Evolutionary conservation across 495 filamentous ascomycete genomes (phyloP), one percentile per base, ranked within the genome.

Genomic region (Penicillium odoratum): DNA sequence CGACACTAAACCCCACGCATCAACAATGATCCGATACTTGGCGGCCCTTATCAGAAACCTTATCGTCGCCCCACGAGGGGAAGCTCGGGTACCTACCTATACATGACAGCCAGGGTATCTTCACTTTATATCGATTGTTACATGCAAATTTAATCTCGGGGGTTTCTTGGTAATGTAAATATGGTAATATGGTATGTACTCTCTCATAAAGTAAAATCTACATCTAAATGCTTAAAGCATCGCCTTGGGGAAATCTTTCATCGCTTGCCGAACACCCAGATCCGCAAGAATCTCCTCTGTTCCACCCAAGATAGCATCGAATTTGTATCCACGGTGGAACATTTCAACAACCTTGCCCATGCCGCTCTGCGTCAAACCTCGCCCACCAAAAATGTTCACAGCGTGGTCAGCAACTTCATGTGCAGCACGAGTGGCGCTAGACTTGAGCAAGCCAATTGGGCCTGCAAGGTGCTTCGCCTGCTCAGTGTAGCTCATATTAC

Each of bases 311-410:
- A 96, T 93, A 13, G 91, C 85, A 72, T 96, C 91, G 64, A 94
- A 94, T 77, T 94, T 94, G 73, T 94, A 93, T 0, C 85, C 90
- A 33, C 89, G 80, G 67, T 92, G 79, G 78, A 93, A 93, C 77
- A 85, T 85, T 75, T 94, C 91, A 36, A 94, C 83, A 26, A 89
- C 76, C 43, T 81, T 81, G 29, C 91, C 91, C 90, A 94, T 96
- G 30, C 91, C 91, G 1, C 78, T 82, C 74, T 92, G 88, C 2
- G 90, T 96, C 16, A 96, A 66, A 1, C 85, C 91, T 58, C 91
- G 81, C 5, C 91, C 90, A 45, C 91, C 91, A 69, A 92, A 96
- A 70, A 96, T 91, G 70, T 96, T 92, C 2, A 89, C 88, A 18
- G 89, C 82, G 60, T 90, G 84, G 66, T 92, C 89, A 54, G 91